Conservation (phyloP, 2,329 filamentous ascomycete species). For the Dactylellina drechsleri region DNA sequence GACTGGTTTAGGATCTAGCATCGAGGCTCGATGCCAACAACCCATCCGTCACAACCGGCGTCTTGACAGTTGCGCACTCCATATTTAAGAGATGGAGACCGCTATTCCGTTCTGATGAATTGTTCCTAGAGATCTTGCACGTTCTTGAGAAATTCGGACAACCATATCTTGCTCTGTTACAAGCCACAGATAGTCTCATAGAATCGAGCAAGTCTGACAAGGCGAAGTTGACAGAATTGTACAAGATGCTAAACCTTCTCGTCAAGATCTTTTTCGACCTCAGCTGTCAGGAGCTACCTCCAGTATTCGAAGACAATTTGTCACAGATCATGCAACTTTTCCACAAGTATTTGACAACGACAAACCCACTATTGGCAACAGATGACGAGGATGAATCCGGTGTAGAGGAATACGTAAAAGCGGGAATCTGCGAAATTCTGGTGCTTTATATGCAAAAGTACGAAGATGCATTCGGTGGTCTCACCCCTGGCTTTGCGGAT, state of each 20-base stretch:
- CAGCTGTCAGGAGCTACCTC: slow-evolving; percentile 95
- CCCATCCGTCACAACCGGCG: slow-evolving; percentile 67
- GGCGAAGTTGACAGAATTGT: slow-evolving; percentile 77
- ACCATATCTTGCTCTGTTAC: slow-evolving; percentile 83
- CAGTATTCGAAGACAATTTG: slow-evolving; percentile 91
- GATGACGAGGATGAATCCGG: slow-evolving; percentile 91
- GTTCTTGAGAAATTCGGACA: slow-evolving; percentile 85
- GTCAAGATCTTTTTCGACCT: slow-evolving; percentile 95
- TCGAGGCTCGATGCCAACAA: slow-evolving; percentile 75
- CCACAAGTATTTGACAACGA: slow-evolving; percentile 91
- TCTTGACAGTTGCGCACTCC: slow-evolving; percentile 95
- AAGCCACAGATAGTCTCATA: slow-evolving; percentile 69
- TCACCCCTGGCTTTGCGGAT: slow-evolving; percentile 84
- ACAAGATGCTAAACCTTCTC: slow-evolving; percentile 85
- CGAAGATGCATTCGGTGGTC: slow-evolving; percentile 87
- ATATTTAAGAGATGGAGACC: slow-evolving; percentile 97
- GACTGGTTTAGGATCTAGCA: slow-evolving; percentile 40
- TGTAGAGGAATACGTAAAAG: slow-evolving; percentile 84
- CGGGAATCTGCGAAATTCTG: slow-evolving; percentile 90
- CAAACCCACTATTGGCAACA: slow-evolving; percentile 82
- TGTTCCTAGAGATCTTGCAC: slow-evolving; percentile 96
- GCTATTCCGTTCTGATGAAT: slow-evolving; percentile 88
- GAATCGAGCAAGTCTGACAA: slow-evolving; percentile 80
- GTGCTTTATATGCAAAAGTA: slow-evolving; percentile 94
- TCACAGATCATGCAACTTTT: slow-evolving; percentile 78